Evolutionary conservation across 352 stramenopile genomes (phyloP), one percentile per base, ranked within the genome.

Genomic region (Pythium aristosporum): DNA sequence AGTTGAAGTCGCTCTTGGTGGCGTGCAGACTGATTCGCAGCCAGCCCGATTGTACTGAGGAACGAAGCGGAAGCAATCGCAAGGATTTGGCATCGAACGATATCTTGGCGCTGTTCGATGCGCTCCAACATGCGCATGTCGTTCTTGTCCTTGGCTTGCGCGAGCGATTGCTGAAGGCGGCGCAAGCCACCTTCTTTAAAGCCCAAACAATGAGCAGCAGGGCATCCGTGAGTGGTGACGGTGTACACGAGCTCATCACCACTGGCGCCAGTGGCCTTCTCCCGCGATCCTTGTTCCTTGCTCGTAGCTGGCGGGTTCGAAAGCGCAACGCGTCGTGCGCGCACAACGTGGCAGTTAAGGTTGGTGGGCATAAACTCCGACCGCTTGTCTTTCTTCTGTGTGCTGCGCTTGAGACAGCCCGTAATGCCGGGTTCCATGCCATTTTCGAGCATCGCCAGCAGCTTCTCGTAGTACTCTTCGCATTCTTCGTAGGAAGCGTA

Each of bases 361-460:
- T 96, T 96, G 11, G 83, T 93, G 2, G 85, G 76, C 87, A 96
- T 96, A 58, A 96, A 96, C 48, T 88, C 79, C 2, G 82, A 85
- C 7, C 76, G 74, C 68, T 92, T 80, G 62, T 96, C 87, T 51
- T 96, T 96, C 63, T 94, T 96, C 73, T 89, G 84, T 34, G 84
- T 91, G 59, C 85, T 94, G 32, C 87, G 87, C 61, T 94, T 94
- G 25, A 96, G 59, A 43, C 79, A 91, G 5, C 85, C 83, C 4
- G 87, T 96, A 57, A 96, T 88, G 4, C 87, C 87, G 23, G 88
- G 83, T 54, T 96, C 87, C 11, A 84, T 84, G 32, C 87, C 87
- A 37, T 91, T 75, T 47, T 91, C 82, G 6, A 94, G 69, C 60
- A 89, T 91, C 18, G 69, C 52, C 49, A 85, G 65, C 37, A 96